These are phyloP conservation scores for Rhizoclosmatium sp. DNA, from an alignment of 192 early-diverging fungal species.

Conservation along the genomic window DNA sequence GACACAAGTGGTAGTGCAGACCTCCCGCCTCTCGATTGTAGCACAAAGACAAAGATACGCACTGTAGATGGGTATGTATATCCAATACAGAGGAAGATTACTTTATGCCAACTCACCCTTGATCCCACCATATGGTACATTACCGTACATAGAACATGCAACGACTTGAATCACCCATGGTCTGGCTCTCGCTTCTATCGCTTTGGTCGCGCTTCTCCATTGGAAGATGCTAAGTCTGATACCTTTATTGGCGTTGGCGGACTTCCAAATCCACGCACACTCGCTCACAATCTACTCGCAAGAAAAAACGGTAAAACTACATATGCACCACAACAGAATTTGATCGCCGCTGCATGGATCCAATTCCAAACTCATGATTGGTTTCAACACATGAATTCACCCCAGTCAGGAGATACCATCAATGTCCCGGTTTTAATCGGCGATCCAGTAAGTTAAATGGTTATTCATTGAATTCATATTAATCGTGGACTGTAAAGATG, in stretches of 20 bases:
- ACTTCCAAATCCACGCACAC: not conserved
- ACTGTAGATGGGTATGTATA: not conserved
- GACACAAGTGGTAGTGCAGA: not conserved
- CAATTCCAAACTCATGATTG: constrained; percentile 51
- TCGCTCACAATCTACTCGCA: not conserved
- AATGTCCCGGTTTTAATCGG: constrained; percentile 37
- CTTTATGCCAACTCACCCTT: not conserved
- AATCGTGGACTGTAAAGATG: not conserved
- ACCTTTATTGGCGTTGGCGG: not conserved
- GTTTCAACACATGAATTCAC: constrained; percentile 31
- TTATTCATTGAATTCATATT: not conserved
- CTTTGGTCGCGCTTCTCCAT: not conserved
- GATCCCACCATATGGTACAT: not conserved
- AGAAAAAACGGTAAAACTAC: not conserved
- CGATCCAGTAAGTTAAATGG: constrained; percentile 19
- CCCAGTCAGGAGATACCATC: constrained; percentile 13
- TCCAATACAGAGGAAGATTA: not conserved
- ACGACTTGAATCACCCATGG: not conserved
- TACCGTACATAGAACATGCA: not conserved
- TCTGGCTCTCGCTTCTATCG: not conserved
- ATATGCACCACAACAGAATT: constrained; percentile 8
- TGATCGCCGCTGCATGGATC: constrained; percentile 24
- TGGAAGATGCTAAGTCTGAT: not conserved
- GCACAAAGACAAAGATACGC: not conserved
- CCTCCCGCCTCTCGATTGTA: not conserved